Base-by-base conservation (phyloP, 805 yeast genomes). In the Hanseniaspora taiwanica region DNA sequence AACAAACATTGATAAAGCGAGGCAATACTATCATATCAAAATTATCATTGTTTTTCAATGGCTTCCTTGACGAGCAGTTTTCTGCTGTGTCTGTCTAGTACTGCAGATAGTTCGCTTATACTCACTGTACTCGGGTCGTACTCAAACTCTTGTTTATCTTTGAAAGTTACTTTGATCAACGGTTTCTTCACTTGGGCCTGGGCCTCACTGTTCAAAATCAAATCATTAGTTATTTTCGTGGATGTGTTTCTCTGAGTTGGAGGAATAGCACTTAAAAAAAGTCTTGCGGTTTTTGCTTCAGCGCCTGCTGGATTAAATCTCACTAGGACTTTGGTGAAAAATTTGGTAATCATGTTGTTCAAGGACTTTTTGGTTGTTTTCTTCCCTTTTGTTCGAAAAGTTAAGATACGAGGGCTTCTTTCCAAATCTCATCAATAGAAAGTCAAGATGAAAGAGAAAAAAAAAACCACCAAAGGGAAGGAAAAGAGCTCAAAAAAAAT, bases 291-390 rank as follows among this genome's bases (percentile, higher is more conserved):
- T 58, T 79, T 81, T 35, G 86, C 91, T 48, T 81, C 81, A 21
- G 68, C 60, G 1, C 76, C 73, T 47, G 81, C 69, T 1, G 96
- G 95, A 58, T 82, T 76, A 68, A 87, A 84, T 53, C 69, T 76
- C 34, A 89, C 82, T 35, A 67, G 66, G 7, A 85, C 84, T 47
- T 76, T 75, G 27, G 86, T 68, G 64, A 89, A 84, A 63, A 81
- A 87, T 61, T 84, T 85, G 31, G 96, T 89, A 53, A 87, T 81
- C 97, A 87, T 87, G n/a, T n/a, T n/a, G n/a, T n/a, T n/a, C n/a
- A n/a, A n/a, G n/a, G n/a, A n/a, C n/a, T n/a, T n/a, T n/a, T n/a
- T n/a, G n/a, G n/a, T n/a, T n/a, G n/a, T n/a, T n/a, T n/a, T n/a
- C n/a, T n/a, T n/a, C n/a, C n/a, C n/a, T n/a, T n/a, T n/a, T n/a